Base-by-base conservation (phyloP, 2,329 filamentous ascomycete genomes). In the Ilyonectria robusta region DNA sequence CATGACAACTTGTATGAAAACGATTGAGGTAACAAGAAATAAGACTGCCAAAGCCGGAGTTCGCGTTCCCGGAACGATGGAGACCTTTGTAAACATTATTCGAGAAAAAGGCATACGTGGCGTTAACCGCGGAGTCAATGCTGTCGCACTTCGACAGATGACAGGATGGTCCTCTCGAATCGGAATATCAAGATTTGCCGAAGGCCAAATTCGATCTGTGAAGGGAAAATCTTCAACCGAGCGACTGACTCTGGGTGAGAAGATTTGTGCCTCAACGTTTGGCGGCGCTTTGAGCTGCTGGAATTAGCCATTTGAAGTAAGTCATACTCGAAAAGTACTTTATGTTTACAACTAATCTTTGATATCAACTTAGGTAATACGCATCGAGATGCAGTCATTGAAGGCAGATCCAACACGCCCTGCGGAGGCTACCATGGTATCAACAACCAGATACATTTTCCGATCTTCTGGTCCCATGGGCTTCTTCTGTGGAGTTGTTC, bases 331-430 rank as follows among this genome's bases (percentile, higher is more conserved):
- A 29, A 1, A 0, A 54, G 9, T 37, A 11, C 6, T 17, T n/a
- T 21, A 6, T 15, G 6, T 48, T 23, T 23, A 3, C 23, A 23
- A 6, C 29, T 62, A 29, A 62, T 31, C 29, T 31, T 6, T 31
- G n/a, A 17, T 23, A 23, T 23, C 23, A 23, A n/a, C 7, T 7
- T 35, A 67, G 60, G 60, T 64, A 2, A n/a, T 60, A 2, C 62
- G 65, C 21, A 54, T 67, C 5, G 65, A 65, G 65, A 65, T 67
- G 65, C 65, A 65, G 50, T 67, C 65, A n/a, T 26, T 67, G 3
- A 67, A 65, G 33, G 56, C 61, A 4, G 59, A 63, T 23, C 59
- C 55, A 5, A 44, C 54, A 6, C 61, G 64, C 8, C 64, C 54
- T 33, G 23, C 37, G 21, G 47, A 67, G 13, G 37, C 51, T 26